phyloP scores from a whole-genome alignment of 371 early-diverging fungal genomes.

The Basidiobolus heterosporus region DNA sequence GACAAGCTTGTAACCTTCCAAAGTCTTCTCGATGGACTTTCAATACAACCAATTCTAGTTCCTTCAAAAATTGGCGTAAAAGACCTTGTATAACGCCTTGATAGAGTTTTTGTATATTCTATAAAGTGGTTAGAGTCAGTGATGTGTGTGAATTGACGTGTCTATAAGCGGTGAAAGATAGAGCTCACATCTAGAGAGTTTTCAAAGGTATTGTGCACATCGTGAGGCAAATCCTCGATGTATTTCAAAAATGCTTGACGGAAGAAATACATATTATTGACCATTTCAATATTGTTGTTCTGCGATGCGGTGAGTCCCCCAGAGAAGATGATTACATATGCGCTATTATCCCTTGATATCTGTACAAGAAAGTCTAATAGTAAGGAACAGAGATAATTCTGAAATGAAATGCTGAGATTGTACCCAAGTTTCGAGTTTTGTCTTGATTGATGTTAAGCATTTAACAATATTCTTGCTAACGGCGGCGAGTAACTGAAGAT shows the following conservation, averaged over 20 bases:
- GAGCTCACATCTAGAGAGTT: slow-evolving; percentile 24
- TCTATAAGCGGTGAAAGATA: background rate
- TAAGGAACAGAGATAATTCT: slow-evolving; percentile 3
- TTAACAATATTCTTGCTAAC: slow-evolving; percentile 34
- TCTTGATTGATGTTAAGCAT: slow-evolving; percentile 29
- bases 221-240: slow-evolving; percentile 29
- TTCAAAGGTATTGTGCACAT: slow-evolving; percentile 21
- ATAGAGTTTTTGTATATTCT: slow-evolving; percentile 32
- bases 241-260: slow-evolving; percentile 36
- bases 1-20: slow-evolving; percentile 13
- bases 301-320: slow-evolving; percentile 18
- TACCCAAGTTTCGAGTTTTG: slow-evolving; percentile 33
- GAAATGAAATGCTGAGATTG: background rate
- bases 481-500: slow-evolving; percentile 22
- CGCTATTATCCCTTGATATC: slow-evolving; percentile 7
- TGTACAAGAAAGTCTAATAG: background rate
- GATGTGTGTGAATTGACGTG: background rate
- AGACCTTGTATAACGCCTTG: slow-evolving; percentile 28
- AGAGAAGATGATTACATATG: slow-evolving; percentile 10
- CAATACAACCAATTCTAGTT: slow-evolving; percentile 26
- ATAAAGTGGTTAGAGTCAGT: background rate
- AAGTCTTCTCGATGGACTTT: slow-evolving; percentile 48
- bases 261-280: slow-evolving; percentile 33
- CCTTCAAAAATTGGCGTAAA: slow-evolving; percentile 23
- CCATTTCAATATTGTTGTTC: slow-evolving; percentile 33